Base-by-base conservation (phyloP, 345 rosid genomes). In the Lumnitzera racemosa region DNA sequence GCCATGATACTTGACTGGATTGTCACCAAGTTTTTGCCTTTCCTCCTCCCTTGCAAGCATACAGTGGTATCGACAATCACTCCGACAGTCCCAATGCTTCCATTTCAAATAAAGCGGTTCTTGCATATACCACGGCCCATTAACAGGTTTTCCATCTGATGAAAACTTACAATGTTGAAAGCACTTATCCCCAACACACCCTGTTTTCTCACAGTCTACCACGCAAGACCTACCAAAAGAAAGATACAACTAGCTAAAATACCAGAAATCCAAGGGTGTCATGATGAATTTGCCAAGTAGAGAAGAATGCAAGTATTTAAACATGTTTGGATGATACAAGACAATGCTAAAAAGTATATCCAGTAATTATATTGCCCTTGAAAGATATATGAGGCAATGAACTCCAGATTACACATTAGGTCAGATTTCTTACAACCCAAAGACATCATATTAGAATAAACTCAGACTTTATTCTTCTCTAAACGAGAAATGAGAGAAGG, bases 31-130 rank as follows among this genome's bases (percentile, higher is more conserved):
- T 67, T 77, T 76, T 62, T 63, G 71, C 56, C 89, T 79, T 61
- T 89, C 92, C 75, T 85, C 85, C 79, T 89, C 94, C 74, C 96
- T 85, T 52, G 73, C 63, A 76, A 89, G 78, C 96, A 92, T 92
- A 62, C 98, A 20, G 63, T 67, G 60, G 55, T 67, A 67, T 43
- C 58, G 72, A 53, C 82, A 78, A 36, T 78, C 82, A 52, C 70
- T 69, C 49, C 24, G 70, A 61, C 82, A 78, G 65, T 75, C 95
- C 98, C 96, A 91, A 43, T 91, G 95, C 76, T 88, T 91, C 96
- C 98, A 91, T 63, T 70, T 64, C 20, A 82, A 67, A 65, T 88
- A 88, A 36, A 91, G 91, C 5, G 98, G 96, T 64, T 91, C 96
- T 72, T 91, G 95, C 62, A 84, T 64, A 67, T 91, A 87, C 95